Percentiles rank a stretch among this genome's conserved stretches.
Conservation (phyloP, 108 stramenopile species). For the Phaeodactylum tricornutum region DNA sequence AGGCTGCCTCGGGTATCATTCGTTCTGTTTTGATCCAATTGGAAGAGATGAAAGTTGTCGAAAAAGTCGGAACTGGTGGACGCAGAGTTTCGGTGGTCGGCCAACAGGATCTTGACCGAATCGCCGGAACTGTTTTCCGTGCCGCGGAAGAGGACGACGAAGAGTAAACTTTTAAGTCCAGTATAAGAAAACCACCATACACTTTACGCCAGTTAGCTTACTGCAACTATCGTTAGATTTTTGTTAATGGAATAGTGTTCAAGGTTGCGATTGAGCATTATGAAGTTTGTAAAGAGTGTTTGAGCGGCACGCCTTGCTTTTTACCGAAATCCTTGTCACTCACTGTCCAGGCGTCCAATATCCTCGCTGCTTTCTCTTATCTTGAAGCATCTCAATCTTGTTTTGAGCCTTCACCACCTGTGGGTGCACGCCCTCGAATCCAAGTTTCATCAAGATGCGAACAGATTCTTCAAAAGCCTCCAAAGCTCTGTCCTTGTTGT, state of each 20-base stretch:
- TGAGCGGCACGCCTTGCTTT: too few species aligned
- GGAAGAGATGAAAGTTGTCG: slow-evolving; percentile 92
- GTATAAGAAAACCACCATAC: background rate
- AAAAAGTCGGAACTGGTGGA: slow-evolving; percentile 76
- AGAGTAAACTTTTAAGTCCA: slow-evolving; percentile 15
- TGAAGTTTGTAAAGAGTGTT: too few species aligned
- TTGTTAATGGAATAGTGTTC: too few species aligned
- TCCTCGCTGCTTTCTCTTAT: too few species aligned
- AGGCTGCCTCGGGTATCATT: slow-evolving; percentile 90
- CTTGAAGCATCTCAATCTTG: slow-evolving; percentile 14
- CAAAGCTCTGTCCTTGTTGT: slow-evolving; percentile 25
- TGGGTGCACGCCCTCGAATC: slow-evolving; percentile 23
- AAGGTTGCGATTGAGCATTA: too few species aligned
- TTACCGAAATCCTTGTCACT: too few species aligned
- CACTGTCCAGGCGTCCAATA: too few species aligned
- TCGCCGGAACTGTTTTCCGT: slow-evolving; percentile 85
- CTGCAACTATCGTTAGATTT: too few species aligned
- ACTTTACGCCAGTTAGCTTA: background rate
- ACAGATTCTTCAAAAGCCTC: slow-evolving; percentile 39
- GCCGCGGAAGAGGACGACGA: slow-evolving; percentile 53
- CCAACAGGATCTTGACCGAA: slow-evolving; percentile 98
- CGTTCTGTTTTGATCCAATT: slow-evolving; percentile 90
- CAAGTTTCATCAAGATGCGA: slow-evolving; percentile 33
- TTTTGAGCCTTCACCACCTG: slow-evolving; percentile 21
- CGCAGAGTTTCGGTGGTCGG: slow-evolving; percentile 90